Base-by-base conservation (phyloP, 768 basidiomycete genomes). In the Calocybe cyanea region DNA sequence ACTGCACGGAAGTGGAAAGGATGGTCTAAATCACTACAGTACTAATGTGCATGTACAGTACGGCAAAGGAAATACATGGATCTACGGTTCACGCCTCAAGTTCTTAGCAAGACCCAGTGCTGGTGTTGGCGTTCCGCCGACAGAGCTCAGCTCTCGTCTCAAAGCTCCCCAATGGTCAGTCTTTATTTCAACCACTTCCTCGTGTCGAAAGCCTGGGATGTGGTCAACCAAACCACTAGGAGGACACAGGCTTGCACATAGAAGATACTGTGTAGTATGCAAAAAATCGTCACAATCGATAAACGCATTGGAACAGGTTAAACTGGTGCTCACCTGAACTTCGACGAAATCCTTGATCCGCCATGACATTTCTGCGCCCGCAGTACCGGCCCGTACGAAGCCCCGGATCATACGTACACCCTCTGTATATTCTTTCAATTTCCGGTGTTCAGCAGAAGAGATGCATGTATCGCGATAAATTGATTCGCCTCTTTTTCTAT, bases 131-230 rank as follows among this genome's bases (percentile, higher is more conserved):
- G 58, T 54, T 1, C 68, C 70, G 13, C 66, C 70, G 18, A 64
- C 59, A 6, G 63, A 61, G 23, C 61, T 57, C 17, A 70, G 45
- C 48, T 72, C 73, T 35, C 61, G 61, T 34, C 68, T 66, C 19
- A 62, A 54, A 20, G 64, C 59, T 13, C 67, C 71, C 59, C 66
- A 72, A 18, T 59, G 57, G 50, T 73, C 72, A 4, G 68, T 72
- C 19, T 63, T 67, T 7, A 76, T 38, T 25, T 63, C 52, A 10
- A 75, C 36, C 7, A 59, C 49, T 41, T 67, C 65, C 14, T 70
- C 68, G 47, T 69, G 63, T 13, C 53, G 51, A 51, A 66, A 72
- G 17, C 55, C 55, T 3, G 71, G 72, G 15, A 73, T 52, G 43
- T 67, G 59, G 2, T 52, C 53, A 2, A 57, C 43, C 15, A 66